Evolutionary conservation across 768 basidiomycete genomes (phyloP), one percentile per base, ranked within the genome.

Genomic region (Pleurotus tuber-regium): DNA sequence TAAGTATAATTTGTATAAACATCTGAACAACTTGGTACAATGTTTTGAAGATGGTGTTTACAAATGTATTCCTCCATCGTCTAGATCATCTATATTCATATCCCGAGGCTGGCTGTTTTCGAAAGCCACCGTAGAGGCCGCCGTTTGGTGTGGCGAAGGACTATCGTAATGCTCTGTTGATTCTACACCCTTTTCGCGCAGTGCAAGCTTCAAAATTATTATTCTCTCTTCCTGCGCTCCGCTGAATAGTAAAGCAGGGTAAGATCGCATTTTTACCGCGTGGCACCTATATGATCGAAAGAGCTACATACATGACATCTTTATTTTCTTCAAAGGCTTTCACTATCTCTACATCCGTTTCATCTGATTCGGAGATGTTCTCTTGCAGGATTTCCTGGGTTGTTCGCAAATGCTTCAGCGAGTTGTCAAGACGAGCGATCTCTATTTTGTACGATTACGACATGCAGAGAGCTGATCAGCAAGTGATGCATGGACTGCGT

Each of bases 211-310:
- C 46, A 90, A 73, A 46, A 91, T 88, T 23, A 69, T 68, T 52
- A 90, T 79, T 18, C 89, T 76, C 60, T 92, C 90, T 60, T 86
- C 79, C 66, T 92, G 90, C 6, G 89, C 88, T 5, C 78, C 85
- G 55, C 90, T 92, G 56, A 25, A 51, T 23, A 41, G 36, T 26
- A 25, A 39, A 43, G 54, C 44, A 59, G 38, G 4, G 50, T 42
- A 51, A 39, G 7, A 42, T 41, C 5, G 28, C 25, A 40, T 36
- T 6, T 47, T 33, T 49, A 39, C 30, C 36, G 33, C 31, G 19
- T 4, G 41, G 43, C 40, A 43, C 21, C 9, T 16, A 14, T 9
- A 12, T 19, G 26, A 18, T 29, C 43, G n/a, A 46, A 53, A 52
- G 39, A 39, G 16, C 24, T 12, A 67, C 77, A 51, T 59, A 85